These are phyloP conservation scores for Lactifluus volemus DNA, from an alignment of 768 basidiomycete species.

Conservation along the genomic window DNA sequence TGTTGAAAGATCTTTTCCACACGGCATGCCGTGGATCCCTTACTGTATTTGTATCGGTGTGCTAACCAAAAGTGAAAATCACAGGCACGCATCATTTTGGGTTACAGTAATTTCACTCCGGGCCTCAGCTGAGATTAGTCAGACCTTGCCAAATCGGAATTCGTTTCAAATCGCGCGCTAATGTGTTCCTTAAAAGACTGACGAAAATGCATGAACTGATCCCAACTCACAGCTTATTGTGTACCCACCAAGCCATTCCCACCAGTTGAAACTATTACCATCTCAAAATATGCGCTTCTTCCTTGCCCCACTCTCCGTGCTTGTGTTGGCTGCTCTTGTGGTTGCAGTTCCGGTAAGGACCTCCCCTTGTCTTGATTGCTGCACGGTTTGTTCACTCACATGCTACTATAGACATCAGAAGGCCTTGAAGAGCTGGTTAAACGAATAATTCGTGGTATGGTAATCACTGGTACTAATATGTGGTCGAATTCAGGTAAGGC, in stretches of 20 bases:
- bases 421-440: background rate
- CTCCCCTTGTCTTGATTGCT: no score
- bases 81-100: background rate
- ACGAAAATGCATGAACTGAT: no score
- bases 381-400: background rate
- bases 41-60: background rate
- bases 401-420: background rate
- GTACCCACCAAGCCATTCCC: background rate
- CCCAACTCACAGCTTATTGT: background rate
- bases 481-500: background rate
- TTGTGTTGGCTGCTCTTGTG: background rate
- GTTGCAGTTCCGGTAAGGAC: background rate
- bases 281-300: constrained; percentile 8
- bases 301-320: background rate
- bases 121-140: no score
- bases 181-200: background rate
- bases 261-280: background rate
- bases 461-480: background rate
- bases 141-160: background rate
- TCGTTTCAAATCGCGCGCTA: background rate
- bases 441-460: fast-evolving
- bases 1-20: background rate
- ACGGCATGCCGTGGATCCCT: background rate
- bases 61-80: constrained; percentile 6
- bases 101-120: no score